Evolutionary conservation across 345 rosid species (phyloP).

Genomic region (Viola odorata): DNA sequence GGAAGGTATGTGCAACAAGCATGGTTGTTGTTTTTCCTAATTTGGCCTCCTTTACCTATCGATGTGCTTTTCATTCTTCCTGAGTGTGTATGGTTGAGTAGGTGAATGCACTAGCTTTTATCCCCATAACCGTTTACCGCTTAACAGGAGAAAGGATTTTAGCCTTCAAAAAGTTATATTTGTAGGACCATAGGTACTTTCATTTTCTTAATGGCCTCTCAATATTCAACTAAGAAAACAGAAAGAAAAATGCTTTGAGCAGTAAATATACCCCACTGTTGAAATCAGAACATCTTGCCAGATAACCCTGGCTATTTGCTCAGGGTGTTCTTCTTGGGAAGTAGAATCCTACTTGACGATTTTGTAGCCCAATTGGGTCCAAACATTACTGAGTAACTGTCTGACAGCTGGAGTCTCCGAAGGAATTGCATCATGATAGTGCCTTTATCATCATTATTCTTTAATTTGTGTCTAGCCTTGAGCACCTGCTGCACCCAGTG

Average conservation of each 20-base stretch:
- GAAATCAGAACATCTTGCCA: background rate
- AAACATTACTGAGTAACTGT: no score
- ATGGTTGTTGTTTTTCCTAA: slow-evolving; percentile 6
- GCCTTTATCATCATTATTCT: background rate
- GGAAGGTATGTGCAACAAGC: slow-evolving; percentile 57
- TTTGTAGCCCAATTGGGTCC: background rate
- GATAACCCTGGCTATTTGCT: background rate
- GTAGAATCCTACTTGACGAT: background rate
- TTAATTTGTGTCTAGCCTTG: no score
- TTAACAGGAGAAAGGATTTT: no score
- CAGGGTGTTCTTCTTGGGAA: background rate
- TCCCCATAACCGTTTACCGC: no score
- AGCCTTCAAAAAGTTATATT: no score
- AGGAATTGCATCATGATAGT: slow-evolving; percentile 1
- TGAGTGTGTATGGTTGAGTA: background rate
- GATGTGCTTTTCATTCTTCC: background rate
- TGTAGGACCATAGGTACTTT: background rate
- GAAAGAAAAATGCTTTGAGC: background rate
- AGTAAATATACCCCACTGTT: background rate
- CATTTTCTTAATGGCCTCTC: background rate
- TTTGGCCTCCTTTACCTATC: slow-evolving; percentile 18
- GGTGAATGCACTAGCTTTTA: background rate
- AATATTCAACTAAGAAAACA: background rate
- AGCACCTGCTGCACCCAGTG: no score
- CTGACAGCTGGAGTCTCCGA: background rate